Percentiles rank a stretch among this genome's conserved stretches.
phyloP scores from a whole-genome alignment of 1,284 basidiomycete genomes.

The Fomitopsis palustris region DNA sequence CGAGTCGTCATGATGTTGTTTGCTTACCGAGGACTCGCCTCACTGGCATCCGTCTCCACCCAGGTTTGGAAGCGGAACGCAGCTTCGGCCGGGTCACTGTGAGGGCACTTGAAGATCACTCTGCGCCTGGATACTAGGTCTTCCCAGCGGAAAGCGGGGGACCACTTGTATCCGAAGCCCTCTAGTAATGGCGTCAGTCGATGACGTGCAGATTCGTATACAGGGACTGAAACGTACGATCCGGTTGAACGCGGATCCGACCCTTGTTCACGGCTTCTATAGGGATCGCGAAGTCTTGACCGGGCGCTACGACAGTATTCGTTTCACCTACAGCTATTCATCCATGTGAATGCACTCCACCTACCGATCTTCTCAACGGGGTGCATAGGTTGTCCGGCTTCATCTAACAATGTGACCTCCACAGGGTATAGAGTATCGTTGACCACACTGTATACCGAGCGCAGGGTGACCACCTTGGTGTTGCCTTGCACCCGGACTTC shows the following conservation, averaged over 20 bases:
- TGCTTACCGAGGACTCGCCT: conserved; percentile 55
- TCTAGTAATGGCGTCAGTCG: conserved; percentile 42
- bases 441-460: conserved; percentile 92
- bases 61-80: conserved; percentile 96
- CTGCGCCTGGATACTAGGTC: conserved; percentile 80
- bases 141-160: conserved; percentile 86
- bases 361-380: conserved; percentile 82
- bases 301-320: conserved; percentile 52
- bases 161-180: conserved; percentile 96
- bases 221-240: conserved; percentile 50
- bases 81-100: conserved; percentile 79
- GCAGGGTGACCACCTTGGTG: conserved; percentile 92
- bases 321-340: conserved; percentile 2
- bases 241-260: conserved; percentile 86
- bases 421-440: conserved; percentile 92
- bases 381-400: conserved; percentile 77
- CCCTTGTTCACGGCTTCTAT: conserved; percentile 88
- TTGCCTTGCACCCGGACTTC: conserved; percentile 92
- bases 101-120: conserved; percentile 85
- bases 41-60: conserved; percentile 76
- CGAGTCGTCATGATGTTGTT: not conserved
- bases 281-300: conserved; percentile 88
- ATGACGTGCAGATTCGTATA: conserved; percentile 7
- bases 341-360: conserved; percentile 23
- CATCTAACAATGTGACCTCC: conserved; percentile 90